Percentiles rank a stretch among this genome's conserved stretches.
Conservation (phyloP, 441 rosid species). For the Francoa sonchifolia region DNA sequence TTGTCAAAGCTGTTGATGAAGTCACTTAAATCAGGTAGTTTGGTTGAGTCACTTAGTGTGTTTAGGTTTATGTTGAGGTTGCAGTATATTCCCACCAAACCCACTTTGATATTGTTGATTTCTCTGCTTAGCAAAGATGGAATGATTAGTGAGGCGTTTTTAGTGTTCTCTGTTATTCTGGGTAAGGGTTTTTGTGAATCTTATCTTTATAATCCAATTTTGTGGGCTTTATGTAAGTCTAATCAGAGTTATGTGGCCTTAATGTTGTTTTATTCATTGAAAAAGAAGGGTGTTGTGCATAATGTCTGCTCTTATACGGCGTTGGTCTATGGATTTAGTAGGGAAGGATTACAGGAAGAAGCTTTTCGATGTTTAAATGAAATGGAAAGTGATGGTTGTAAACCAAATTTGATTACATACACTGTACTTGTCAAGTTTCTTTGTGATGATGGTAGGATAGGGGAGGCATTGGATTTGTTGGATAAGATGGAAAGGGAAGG, state of each 20-base stretch:
- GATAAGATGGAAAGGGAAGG: conserved; percentile 22
- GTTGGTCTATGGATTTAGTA: conserved; percentile 29
- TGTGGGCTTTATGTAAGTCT: conserved; percentile 31
- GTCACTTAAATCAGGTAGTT: conserved; percentile 9
- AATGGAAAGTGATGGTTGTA: conserved; percentile 18
- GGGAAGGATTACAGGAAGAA: conserved; percentile 19
- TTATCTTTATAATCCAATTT: conserved; percentile 19
- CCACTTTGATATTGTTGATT: conserved; percentile 14
- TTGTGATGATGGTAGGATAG: conserved; percentile 17
- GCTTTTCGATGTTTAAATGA: conserved; percentile 17
- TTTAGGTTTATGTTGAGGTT: conserved; percentile 20
- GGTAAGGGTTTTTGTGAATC: conserved; percentile 17
- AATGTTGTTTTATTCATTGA: conserved; percentile 19
- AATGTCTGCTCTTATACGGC: conserved; percentile 30
- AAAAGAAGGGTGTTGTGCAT: conserved; percentile 21
- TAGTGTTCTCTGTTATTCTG: conserved; percentile 14
- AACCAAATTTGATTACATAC: conserved; percentile 26
- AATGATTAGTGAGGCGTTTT: conserved; percentile 17
- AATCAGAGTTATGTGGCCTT: conserved; percentile 17
- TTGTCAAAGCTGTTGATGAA: conserved; percentile 20
- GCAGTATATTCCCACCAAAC: conserved; percentile 18
- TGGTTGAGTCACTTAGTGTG: conserved; percentile 15
- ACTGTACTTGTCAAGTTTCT: conserved; percentile 27
- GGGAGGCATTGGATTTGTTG: conserved; percentile 17
- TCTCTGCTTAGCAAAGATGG: conserved; percentile 19